Evolutionary conservation across 306 rosid species (phyloP).

Genomic region (Rosa multiflora): DNA sequence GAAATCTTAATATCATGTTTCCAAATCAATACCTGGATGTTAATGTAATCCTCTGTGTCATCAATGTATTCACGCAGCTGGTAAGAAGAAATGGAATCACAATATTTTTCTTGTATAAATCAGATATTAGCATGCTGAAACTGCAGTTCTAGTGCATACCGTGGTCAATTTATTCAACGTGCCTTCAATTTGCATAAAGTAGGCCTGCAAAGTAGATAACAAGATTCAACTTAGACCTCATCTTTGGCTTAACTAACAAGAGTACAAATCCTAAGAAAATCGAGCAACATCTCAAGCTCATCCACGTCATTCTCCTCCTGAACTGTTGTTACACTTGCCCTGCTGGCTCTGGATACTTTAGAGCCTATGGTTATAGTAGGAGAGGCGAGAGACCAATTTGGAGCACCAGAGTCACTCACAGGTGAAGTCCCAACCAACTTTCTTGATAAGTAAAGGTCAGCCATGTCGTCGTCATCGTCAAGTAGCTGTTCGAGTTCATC

Average conservation of each 20-base stretch:
- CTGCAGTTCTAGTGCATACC: conserved; percentile 35
- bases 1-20: background rate
- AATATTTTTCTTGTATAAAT: conserved; percentile 7
- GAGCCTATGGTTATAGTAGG: too few species aligned
- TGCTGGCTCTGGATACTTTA: too few species aligned
- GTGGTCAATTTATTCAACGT: conserved; percentile 72
- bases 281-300: too few species aligned
- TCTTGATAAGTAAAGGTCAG: conserved; percentile 55
- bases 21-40: conserved; percentile 60
- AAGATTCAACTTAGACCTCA: too few species aligned
- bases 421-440: too few species aligned
- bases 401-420: too few species aligned
- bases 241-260: too few species aligned
- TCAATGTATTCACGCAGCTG: conserved; percentile 81
- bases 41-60: conserved; percentile 86
- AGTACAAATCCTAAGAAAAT: too few species aligned
- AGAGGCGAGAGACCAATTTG: too few species aligned
- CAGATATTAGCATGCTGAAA: background rate
- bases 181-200: conserved; percentile 74
- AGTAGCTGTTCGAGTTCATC: conserved; percentile 83
- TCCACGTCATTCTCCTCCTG: too few species aligned
- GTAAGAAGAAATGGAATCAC: background rate
- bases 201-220: conserved; percentile 44
- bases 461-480: conserved; percentile 82
- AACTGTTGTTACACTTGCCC: too few species aligned